Percentiles rank a stretch among this genome's conserved stretches.
Evolutionary conservation across 2,329 filamentous ascomycete genomes (phyloP).

Genomic region (Sporothrix sp.): DNA sequence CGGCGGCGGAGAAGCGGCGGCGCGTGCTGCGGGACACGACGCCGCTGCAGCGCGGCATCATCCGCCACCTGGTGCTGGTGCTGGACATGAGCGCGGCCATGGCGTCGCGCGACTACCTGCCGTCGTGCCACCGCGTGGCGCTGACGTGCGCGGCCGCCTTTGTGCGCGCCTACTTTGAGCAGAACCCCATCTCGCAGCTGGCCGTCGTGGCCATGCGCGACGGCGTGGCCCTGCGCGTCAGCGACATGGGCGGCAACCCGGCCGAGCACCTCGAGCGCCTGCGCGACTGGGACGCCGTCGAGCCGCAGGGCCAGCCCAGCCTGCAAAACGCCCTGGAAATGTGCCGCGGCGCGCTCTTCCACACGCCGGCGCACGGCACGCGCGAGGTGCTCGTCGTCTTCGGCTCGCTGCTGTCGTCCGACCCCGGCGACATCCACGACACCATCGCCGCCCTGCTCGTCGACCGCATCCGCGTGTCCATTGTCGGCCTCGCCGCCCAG

Average conservation of each 20-base stretch:
- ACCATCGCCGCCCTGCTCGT: conserved; percentile 70
- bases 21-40: conserved; percentile 88
- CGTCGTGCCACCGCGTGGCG: conserved; percentile 73
- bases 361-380: conserved; percentile 87
- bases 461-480: conserved; percentile 76
- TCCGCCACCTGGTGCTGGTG: conserved; percentile 86
- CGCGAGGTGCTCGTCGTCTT: conserved; percentile 87
- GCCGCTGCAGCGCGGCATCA: conserved; percentile 90
- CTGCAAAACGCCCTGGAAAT: conserved; percentile 95
- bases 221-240: conserved; percentile 75
- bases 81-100: conserved; percentile 90
- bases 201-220: conserved; percentile 90
- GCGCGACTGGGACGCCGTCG: conserved; percentile 52
- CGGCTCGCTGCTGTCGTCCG: conserved; percentile 79
- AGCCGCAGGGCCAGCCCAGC: conserved; percentile 66
- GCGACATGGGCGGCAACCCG: conserved; percentile 85
- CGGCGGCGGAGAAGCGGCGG: conserved; percentile 71
- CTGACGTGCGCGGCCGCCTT: conserved; percentile 80
- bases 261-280: conserved; percentile 76
- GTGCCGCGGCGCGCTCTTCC: conserved; percentile 82
- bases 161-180: conserved; percentile 90
- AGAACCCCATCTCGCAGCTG: conserved; percentile 95
- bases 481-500: conserved; percentile 85
- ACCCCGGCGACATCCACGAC: conserved; percentile 90
- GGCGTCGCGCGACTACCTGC: conserved; percentile 88